Conservation (phyloP, 176 grass and related monocot species). For the Eragrostis curvula region DNA sequence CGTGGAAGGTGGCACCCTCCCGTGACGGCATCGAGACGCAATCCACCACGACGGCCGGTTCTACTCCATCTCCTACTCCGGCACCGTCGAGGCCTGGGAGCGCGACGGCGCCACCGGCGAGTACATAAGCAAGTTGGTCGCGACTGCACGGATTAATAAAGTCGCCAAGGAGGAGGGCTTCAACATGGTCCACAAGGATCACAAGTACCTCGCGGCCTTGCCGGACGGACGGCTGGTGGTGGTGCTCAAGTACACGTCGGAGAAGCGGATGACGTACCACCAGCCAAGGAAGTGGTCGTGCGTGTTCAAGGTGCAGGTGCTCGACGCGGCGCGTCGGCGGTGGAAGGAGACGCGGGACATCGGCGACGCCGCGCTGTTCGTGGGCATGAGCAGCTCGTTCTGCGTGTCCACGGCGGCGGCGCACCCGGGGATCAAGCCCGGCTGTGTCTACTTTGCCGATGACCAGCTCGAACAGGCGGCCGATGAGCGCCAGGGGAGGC, state of each 20-base stretch:
- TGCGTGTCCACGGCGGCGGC: not conserved
- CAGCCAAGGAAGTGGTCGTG: not conserved
- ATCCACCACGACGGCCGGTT: not conserved
- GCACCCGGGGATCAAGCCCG: not conserved
- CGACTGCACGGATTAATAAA: not conserved
- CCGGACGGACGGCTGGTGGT: slow-evolving; percentile 17
- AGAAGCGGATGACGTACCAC: no score
- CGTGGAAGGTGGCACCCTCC: not conserved
- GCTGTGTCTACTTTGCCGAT: slow-evolving; percentile 23
- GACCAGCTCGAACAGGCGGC: not conserved
- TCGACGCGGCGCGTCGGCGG: not conserved
- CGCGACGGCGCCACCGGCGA: not conserved
- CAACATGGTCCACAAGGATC: no score
- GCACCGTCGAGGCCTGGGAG: not conserved
- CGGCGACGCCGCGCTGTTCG: not conserved
- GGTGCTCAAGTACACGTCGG: not conserved
- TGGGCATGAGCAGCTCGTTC: not conserved
- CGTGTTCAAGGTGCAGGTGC: slow-evolving; percentile 1
- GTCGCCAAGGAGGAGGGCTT: no score
- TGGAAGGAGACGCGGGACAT: not conserved
- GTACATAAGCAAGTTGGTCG: not conserved
- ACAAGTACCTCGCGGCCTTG: slow-evolving; percentile 23
- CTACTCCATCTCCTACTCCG: slow-evolving; percentile 8
- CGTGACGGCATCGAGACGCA: slow-evolving; percentile 1
- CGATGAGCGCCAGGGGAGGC: not conserved